Base-by-base conservation (phyloP, 192 early-diverging fungal species). In the Physocladia obscura region DNA sequence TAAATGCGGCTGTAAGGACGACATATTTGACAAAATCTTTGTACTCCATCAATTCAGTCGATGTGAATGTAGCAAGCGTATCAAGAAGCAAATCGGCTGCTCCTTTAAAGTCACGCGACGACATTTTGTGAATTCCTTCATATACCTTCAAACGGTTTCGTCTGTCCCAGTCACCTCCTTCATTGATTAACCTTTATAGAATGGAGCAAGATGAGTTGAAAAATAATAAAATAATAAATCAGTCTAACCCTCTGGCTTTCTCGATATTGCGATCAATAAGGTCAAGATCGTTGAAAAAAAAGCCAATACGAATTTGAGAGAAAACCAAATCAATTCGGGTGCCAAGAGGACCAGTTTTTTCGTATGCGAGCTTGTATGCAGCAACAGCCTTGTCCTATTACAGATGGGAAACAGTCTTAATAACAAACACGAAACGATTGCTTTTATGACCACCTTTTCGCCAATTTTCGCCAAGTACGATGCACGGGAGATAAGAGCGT, bases 111-210 rank as follows among this genome's bases (percentile, higher is more conserved):
- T 99, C 90, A 60, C 97, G 89, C 59, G 93, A 90, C 13, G 94
- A 93, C 86, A 96, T 91, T 69, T 88, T 79, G 82, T 94, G 94
- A 36, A 95, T 83, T 54, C 93, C 95, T 74, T 98, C 93, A 70
- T 98, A 94, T 2, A 93, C 94, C 83, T 98, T 98, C 47, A 97
- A 86, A 49, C 97, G 87, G 82, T 99, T 99, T 64, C 97, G 88
- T 49, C 97, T 88, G 84, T 99, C 97, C 97, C 97, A 99, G 79
- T 99, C 97, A 27, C 97, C 97, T 49, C 96, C 95, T 81, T 97
- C 93, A 74, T 99, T 92, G 67, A 98, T 94, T 75, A 99, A 83
- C 35, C 91, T 94, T 19, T 1, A 21, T 26, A 60, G 6, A 34
- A n/a, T 55, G 34, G 17, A 32, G 40, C 8, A 68, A 21, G 49